A percentile compares a stretch with the other conserved stretches of the same genome.
Evolutionary conservation across 768 basidiomycete genomes (phyloP).

Genomic region (Thelephora ganbajun): DNA sequence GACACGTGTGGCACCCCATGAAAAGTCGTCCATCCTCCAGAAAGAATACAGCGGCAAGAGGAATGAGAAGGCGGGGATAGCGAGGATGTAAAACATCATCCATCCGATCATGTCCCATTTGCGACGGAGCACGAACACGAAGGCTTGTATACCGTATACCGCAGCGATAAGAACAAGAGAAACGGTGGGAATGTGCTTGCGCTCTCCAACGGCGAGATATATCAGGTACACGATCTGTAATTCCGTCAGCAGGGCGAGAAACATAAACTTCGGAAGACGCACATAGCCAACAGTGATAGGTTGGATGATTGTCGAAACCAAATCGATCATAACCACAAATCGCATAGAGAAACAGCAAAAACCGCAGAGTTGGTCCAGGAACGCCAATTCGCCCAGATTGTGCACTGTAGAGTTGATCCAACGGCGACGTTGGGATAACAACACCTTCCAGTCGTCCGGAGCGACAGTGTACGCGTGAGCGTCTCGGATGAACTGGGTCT

Average conservation of each 20-base stretch:
- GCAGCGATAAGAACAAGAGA: slow-evolving; percentile 90
- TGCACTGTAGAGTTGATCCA: slow-evolving; percentile 99
- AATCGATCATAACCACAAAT: slow-evolving; percentile 93
- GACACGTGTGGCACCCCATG: slow-evolving; percentile 86
- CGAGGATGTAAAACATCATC: slow-evolving; percentile 93
- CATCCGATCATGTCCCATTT: slow-evolving; percentile 99
- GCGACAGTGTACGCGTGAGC: slow-evolving; percentile 92
- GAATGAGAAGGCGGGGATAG: slow-evolving; percentile 89
- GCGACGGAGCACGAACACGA: slow-evolving; percentile 82
- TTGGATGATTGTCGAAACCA: slow-evolving; percentile 74
- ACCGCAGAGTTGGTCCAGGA: slow-evolving; percentile 83
- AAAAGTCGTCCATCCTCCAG: slow-evolving; percentile 98
- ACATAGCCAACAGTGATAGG: slow-evolving; percentile 87
- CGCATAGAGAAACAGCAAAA: slow-evolving; percentile 99
- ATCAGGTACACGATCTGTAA: slow-evolving; percentile 76
- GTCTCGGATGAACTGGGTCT: slow-evolving; percentile 91
- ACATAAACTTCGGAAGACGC: slow-evolving; percentile 19
- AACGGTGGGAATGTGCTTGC: slow-evolving; percentile 57
- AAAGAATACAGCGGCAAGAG: slow-evolving; percentile 89
- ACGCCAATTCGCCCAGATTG: slow-evolving; percentile 87
- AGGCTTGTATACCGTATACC: slow-evolving; percentile 86
- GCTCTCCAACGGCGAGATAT: slow-evolving; percentile 56
- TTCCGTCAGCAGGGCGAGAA: slow-evolving; percentile 7
- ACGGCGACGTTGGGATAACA: slow-evolving; percentile 91
- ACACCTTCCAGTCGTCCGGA: slow-evolving; percentile 87